A percentile compares a stretch with the other conserved stretches of the same genome.
Conservation (phyloP, 306 rosid species). For the Glycine soja region DNA sequence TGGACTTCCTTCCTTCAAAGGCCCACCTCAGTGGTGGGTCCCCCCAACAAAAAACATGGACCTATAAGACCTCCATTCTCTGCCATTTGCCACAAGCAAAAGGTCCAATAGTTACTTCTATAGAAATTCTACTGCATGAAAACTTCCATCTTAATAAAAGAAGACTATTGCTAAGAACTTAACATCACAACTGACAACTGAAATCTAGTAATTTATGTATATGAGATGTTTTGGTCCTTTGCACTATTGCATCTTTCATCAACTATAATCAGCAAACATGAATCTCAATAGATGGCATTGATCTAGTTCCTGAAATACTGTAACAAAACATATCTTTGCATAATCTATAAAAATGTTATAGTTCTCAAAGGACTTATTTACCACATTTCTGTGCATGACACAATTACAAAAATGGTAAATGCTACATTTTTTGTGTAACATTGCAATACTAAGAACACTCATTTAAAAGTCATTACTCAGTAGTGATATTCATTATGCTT, state of each 20-base stretch:
- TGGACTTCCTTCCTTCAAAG: too few relatives aligned
- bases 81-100: neutral
- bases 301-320: constrained; percentile 22
- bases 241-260: neutral
- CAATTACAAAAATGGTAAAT: constrained; percentile 8
- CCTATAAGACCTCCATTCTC: neutral
- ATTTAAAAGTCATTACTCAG: constrained; percentile 8
- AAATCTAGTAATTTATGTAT: neutral
- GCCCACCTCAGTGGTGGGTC: too few relatives aligned
- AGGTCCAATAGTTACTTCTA: neutral
- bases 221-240: neutral
- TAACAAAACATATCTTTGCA: neutral
- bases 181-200: constrained; percentile 21
- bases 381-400: constrained; percentile 9
- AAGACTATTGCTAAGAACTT: neutral
- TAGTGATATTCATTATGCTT: constrained; percentile 20
- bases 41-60: too few relatives aligned
- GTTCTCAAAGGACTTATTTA: neutral
- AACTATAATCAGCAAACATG: constrained; percentile 1
- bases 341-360: neutral
- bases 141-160: neutral
- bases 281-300: neutral
- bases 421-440: neutral
- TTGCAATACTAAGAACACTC: constrained; percentile 8
- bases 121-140: neutral